Base-by-base conservation (phyloP, 225 moss, liverwort and hornwort species). In the Lunularia cruciata region DNA sequence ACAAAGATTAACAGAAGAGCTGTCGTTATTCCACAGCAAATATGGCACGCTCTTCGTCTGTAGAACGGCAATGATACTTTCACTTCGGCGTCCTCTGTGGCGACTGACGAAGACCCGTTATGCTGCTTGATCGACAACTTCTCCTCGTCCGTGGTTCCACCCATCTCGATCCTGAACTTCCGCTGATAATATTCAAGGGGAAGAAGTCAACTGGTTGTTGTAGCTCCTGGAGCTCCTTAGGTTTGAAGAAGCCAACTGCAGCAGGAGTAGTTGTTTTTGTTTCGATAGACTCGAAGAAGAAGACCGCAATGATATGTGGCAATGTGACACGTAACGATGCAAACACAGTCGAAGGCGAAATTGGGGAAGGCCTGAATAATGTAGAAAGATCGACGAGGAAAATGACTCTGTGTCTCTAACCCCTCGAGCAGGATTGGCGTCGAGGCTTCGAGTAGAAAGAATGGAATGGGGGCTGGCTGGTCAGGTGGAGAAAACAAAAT, bases 1-100 rank as follows among this genome's bases (percentile, higher is more conserved):
- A 78, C 34, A 8, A 82, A 5, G 2, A 30, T 57, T 20, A 82
- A 15, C 19, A 78, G 52, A 4, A 75, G 5, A 8, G 47, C 68
- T 11, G 68, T 72, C 14, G 68, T 58, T 12, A 55, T 49, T n/a
- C 68, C 82, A 57, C 82, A 82, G 42, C 82, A 78, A 25, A 82
- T 46, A 22, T 78, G 74, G 55, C 71, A 78, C 2, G 82, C 42
- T 59, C 51, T 75, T n/a, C 67, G 67, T 51, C 72, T 38, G 20
- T 82, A 78, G 28, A 78, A 72, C 5, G 67, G 75, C 64, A 19
- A 28, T 0, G 68, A 58, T 4, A 72, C 82, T 62, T 82, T 82
- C 60, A 82, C 82, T 26, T 82, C 82, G 4, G 82, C 75, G 12
- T 72, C 70, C 19, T 75, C 78, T 1, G 65, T 56, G 3, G 70